Evolutionary conservation across 139 green algal genomes (phyloP).

Genomic region (Ulvella scutata): DNA sequence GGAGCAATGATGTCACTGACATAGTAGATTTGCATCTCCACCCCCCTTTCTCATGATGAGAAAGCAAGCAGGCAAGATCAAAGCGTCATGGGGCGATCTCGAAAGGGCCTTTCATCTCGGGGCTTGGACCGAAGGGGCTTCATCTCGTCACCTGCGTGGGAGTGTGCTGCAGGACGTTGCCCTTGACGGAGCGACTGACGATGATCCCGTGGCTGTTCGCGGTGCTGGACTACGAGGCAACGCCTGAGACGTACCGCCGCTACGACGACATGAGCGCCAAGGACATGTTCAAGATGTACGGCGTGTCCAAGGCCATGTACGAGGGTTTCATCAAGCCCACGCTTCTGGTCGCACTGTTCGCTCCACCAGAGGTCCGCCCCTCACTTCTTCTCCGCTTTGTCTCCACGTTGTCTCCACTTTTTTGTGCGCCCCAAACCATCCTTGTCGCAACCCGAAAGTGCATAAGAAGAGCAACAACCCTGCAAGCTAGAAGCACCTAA

Average conservation of each 20-base stretch:
- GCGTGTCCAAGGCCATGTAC: constrained; percentile 39
- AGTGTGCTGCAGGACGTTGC: constrained; percentile 19
- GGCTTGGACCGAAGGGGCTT: no score
- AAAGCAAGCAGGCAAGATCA: no score
- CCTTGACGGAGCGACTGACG: constrained; percentile 43
- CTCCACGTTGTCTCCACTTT: no score
- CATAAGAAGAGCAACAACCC: no score
- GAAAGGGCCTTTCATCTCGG: no score
- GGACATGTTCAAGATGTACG: constrained; percentile 53
- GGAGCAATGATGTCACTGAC: no score
- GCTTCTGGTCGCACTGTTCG: constrained; percentile 74
- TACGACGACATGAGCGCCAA: constrained; percentile 72
- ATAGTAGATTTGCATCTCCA: no score
- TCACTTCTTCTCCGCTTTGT: neutral
- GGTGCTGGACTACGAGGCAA: constrained; percentile 49
- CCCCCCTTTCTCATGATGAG: no score
- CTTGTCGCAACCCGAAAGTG: neutral
- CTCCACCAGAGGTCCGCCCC: constrained; percentile 30
- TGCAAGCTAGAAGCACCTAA: no score
- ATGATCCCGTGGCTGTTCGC: constrained; percentile 70
- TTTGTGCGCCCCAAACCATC: neutral
- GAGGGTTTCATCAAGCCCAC: constrained; percentile 63
- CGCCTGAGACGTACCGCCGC: constrained; percentile 32
- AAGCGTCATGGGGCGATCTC: no score
- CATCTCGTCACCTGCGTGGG: no score